phyloP scores from a whole-genome alignment of 139 green algal genomes.

The Coelastrella sp. region DNA sequence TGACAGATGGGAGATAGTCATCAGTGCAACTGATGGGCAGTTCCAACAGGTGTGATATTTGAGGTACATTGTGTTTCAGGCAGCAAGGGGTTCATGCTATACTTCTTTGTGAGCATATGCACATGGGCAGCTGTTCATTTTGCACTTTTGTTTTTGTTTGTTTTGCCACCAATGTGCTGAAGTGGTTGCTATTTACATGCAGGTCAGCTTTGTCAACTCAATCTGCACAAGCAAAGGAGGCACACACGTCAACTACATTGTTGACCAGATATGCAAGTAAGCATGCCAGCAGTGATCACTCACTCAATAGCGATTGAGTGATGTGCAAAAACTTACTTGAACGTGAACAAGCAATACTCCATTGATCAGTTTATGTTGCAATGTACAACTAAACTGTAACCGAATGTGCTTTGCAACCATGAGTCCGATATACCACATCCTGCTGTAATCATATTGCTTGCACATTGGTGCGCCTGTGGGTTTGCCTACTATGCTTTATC shows the following conservation, averaged over 20 bases:
- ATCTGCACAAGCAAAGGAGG: constrained; percentile 98
- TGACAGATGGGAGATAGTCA: constrained; percentile 96
- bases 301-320: too few species aligned
- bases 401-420: too few species aligned
- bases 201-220: constrained; percentile 98
- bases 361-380: neutral
- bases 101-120: too few species aligned
- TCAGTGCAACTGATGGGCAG: constrained; percentile 91
- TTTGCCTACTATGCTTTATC: too few species aligned
- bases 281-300: too few species aligned
- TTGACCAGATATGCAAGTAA: constrained; percentile 90
- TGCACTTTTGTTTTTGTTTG: neutral
- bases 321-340: too few species aligned
- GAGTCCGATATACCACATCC: too few species aligned
- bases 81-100: too few species aligned
- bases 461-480: neutral
- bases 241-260: constrained; percentile 95
- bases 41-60: constrained; percentile 93
- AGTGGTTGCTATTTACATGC: constrained; percentile 26
- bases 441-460: neutral
- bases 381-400: neutral
- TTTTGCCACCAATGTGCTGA: neutral
- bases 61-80: too few species aligned
- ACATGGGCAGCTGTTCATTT: too few species aligned
- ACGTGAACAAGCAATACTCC: neutral